Base-by-base conservation (phyloP, 2,329 filamentous ascomycete species). In the Diatrype stigma region DNA sequence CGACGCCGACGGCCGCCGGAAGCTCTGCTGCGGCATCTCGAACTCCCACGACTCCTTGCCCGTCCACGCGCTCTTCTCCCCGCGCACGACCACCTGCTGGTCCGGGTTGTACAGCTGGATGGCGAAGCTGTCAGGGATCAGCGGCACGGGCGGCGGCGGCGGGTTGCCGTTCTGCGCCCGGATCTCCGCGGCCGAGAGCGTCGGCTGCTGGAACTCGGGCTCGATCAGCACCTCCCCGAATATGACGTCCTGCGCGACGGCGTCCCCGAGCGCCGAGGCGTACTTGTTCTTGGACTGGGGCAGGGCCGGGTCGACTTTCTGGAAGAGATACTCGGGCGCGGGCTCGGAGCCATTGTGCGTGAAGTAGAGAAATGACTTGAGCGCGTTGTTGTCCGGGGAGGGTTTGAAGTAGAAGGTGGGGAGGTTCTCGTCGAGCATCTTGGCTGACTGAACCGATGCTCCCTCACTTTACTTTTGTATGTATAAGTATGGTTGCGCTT, bases 51-150 rank as follows among this genome's bases (percentile, higher is more conserved):
- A 82, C 48, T 90, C 84, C 14, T 84, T 85, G 53, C 84, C 86
- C 55, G 87, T 91, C 87, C 91, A 96, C 54, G 86, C 85, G 32
- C 88, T 86, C 38, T 85, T 79, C 59, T 87, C 83, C 62, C 85
- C 81, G 60, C 80, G 84, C 34, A 97, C 80, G 1, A 76, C 62
- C 19, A 97, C 76, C 60, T 87, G 80, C 69, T 94, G 90, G 67
- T 97, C 93, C 0, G 94, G 94, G 66, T 96, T 94, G 76, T 96
- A 97, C 3, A 99, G 84, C 61, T 93, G 87, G 37, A 97, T 79
- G n/a, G 80, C 78, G 67, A 97, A 96, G 48, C 82, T 77, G 51
- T 86, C 85, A 0, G 93, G 92, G 26, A 90, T 80, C 32, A 89
- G 77, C 10, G 92, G 87, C 53, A 87, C 80, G 1, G 87, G 85